Base-by-base conservation (phyloP, 2,329 filamentous ascomycete species). In the Botrytis porri region DNA sequence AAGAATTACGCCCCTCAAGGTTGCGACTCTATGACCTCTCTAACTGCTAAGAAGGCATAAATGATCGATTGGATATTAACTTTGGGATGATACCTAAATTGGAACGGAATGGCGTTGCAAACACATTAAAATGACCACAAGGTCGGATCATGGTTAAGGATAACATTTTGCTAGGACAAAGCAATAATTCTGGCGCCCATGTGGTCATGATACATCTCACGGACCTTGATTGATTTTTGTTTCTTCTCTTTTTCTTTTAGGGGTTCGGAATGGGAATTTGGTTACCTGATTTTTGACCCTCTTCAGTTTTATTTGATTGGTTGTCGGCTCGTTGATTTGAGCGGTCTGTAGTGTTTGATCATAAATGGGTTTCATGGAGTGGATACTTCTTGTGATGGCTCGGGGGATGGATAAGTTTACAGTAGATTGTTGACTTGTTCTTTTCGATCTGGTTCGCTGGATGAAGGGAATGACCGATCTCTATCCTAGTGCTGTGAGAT, bases 1-100 rank as follows among this genome's bases (percentile, higher is more conserved):
- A 87, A 85, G 75, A 66, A n/a, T 39, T 66, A 66, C n/a, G 37
- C 25, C 3, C 16, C 32, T 14, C 45, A 66, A 37, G 43, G 43
- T 14, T 51, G 29, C n/a, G 64, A 66, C 18, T 2, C 16, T 54
- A 62, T 39, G 60, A n/a, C 35, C 25, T 37, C 43, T 37, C 8
- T 9, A 54, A 29, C 16, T n/a, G 45, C 64, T 32, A 66, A 66
- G 32, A 66, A 54, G 64, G 64, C 45, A 54, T 66, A n/a, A 54
- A 37, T 29, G 64, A 66, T 66, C 16, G 64, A 66, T 54, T 32
- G 45, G 64, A 66, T 54, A 39, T 39, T 54, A 35, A 66, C 37
- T 57, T 66, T 66, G 45, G 45, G 64, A 51, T 66, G 35, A 66
- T 54, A 66, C 45, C 35, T 66, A 35, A 54, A 66, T 45, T 66